Percentiles rank a stretch among this genome's conserved stretches.
Conservation (phyloP, 441 rosid species). For the Sinapis alba region DNA sequence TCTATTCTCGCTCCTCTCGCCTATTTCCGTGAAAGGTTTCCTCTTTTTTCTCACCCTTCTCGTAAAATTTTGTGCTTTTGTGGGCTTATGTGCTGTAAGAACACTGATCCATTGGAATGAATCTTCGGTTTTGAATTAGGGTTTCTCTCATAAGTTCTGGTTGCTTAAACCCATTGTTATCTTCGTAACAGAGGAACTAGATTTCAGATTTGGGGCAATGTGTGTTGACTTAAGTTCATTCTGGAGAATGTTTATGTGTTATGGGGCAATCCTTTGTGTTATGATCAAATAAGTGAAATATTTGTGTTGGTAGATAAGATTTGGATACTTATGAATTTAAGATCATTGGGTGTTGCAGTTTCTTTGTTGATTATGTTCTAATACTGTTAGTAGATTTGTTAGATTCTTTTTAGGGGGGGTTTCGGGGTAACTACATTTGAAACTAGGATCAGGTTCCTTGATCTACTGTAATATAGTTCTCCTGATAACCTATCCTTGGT, state of each 20-base stretch:
- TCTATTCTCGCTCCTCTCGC: conserved; percentile 88
- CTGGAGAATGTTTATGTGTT: background rate
- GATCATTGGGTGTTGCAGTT: conserved; percentile 9
- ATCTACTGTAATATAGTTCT: background rate
- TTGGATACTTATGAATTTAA: background rate
- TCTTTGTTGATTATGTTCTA: background rate
- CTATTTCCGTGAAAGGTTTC: conserved; percentile 79
- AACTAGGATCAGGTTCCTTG: conserved; percentile 8
- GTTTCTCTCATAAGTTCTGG: background rate
- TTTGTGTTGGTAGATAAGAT: background rate
- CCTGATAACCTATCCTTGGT: too few relatives aligned
- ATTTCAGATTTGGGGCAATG: conserved; percentile 22
- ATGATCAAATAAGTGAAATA: background rate
- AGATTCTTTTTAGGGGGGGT: background rate
- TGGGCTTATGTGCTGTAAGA: background rate
- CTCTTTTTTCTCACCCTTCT: background rate
- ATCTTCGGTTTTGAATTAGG: background rate
- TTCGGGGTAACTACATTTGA: background rate
- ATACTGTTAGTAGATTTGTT: background rate
- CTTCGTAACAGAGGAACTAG: background rate
- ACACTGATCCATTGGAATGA: background rate
- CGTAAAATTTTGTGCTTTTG: background rate
- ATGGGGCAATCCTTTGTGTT: too few relatives aligned
- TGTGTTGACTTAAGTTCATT: background rate
- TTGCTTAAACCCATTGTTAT: conserved; percentile 1